phyloP scores from a whole-genome alignment of 495 filamentous ascomycete species.

The Penicillium angulare region DNA sequence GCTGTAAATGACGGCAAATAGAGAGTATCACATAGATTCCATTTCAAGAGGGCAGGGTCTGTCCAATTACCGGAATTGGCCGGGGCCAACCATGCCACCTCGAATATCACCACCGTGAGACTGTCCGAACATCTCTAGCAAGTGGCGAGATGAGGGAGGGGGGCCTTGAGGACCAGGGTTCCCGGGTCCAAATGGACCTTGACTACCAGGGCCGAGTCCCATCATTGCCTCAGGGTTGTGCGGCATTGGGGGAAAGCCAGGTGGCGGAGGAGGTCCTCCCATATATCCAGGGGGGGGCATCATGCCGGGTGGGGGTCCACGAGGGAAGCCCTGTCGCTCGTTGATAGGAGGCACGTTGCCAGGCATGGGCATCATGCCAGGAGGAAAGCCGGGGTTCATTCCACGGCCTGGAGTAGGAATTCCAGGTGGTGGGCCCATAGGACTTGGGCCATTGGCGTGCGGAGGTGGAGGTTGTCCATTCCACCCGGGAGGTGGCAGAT shows the following conservation, averaged over 20 bases:
- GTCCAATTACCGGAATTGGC: conserved; percentile 13
- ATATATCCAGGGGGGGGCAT: conserved; percentile 53
- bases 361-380: conserved; percentile 47
- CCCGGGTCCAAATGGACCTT: conserved; percentile 40
- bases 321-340: conserved; percentile 42
- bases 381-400: conserved; percentile 41
- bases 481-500: conserved; percentile 43
- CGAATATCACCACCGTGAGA: conserved; percentile 35
- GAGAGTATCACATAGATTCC: background rate
- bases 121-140: conserved; percentile 49
- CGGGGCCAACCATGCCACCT: conserved; percentile 43
- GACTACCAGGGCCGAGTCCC: conserved; percentile 34
- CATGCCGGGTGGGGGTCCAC: conserved; percentile 49
- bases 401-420: conserved; percentile 41
- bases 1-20: conserved; percentile 6
- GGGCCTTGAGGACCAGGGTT: conserved; percentile 39
- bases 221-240: conserved; percentile 45
- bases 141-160: conserved; percentile 43
- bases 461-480: conserved; percentile 35
- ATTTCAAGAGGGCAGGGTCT: background rate
- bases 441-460: conserved; percentile 37
- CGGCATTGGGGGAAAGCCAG: conserved; percentile 47
- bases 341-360: conserved; percentile 33
- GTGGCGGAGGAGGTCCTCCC: conserved; percentile 43
- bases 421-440: conserved; percentile 47